Evolutionary conservation across 2,329 filamentous ascomycete species (phyloP), one percentile per base, ranked within the genome.

Genomic region (Fusarium falciforme): DNA sequence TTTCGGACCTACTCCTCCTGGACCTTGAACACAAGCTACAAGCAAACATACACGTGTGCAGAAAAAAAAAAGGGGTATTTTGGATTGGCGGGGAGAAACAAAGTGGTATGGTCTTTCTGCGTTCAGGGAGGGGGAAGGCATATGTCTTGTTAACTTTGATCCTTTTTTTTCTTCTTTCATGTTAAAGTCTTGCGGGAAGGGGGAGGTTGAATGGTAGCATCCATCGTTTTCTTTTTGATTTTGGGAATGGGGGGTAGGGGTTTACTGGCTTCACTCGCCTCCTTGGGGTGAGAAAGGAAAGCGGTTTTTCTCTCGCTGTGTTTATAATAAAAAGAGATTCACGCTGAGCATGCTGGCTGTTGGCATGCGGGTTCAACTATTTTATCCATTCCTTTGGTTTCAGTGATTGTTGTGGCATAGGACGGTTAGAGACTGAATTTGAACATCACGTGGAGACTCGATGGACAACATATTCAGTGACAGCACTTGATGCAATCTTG

Each of bases 261-360:
- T 40, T 63, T 44, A 42, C 49, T 64, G 47, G 61, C 36, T 42
- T 57, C 40, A 11, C 49, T 31, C 29, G n/a, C 36, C 35, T 55
- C 52, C 47, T 59, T 25, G 61, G 40, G 44, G 44, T 31, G 57
- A 65, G 22, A 65, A 61, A 54, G 54, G 55, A 66, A 49, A 40
- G 61, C 65, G 55, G 52, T 44, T 65, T 67, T 64, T 49, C 20
- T 12, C 44, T 61, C 65, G 38, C 55, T 62, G 60, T 67, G 67
- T 70, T 77, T 69, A 64, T 76, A 78, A 74, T 70, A 58, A 58
- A 54, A 72, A 68, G 47, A 73, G 67, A 64, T 52, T 59, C 36
- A 64, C 58, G 57, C 61, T 65, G 40, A 61, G 74, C 69, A 76
- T 78, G 74, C 66, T 36, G 29, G 49, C 22, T 42, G 38, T 59